Percentiles rank a stretch among this genome's conserved stretches.
These are phyloP conservation scores for bread wheat (Triticum aestivum) DNA, from an alignment of 176 grass and related monocot species.

Conservation along the genomic window IWGSC_CS_RefSeq_v2.1 NC_057797.1:661185378-661185877, in stretches of 20 bases:
- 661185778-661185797: neutral
- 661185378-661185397: slow-evolving; percentile 4
- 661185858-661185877: slow-evolving; percentile 87
- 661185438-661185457: slow-evolving; percentile 89
- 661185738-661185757: neutral
- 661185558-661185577: slow-evolving; percentile 63
- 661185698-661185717: too few species aligned
- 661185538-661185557: slow-evolving; percentile 91
- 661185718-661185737: too few species aligned
- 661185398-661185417: neutral
- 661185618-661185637: slow-evolving; percentile 7
- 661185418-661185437: slow-evolving; percentile 57
- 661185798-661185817: neutral
- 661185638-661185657: neutral
- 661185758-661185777: neutral
- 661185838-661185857: slow-evolving; percentile 78
- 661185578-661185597: neutral
- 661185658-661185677: neutral
- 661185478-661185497: slow-evolving; percentile 81
- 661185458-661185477: slow-evolving; percentile 83
- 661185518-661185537: slow-evolving; percentile 95
- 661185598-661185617: neutral
- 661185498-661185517: slow-evolving; percentile 95
- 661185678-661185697: too few species aligned
- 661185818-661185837: neutral